Evolutionary conservation across 257 asterid genomes (phyloP).

Genomic region (Primulina huaijiensis): DNA sequence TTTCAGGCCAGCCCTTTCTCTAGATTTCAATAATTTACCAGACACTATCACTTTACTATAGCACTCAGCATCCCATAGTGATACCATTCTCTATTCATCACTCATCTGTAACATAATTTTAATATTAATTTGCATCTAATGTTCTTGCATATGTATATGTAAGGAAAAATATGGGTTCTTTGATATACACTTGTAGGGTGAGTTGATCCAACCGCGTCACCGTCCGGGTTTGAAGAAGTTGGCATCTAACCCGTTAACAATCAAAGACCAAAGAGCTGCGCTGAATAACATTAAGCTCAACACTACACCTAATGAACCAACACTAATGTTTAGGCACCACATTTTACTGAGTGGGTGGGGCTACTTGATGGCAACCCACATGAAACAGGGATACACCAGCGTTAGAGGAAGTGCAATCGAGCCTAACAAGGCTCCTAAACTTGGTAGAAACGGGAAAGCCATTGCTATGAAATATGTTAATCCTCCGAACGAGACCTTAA

Average conservation of each 20-base stretch:
- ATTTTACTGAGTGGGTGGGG: conserved; percentile 30
- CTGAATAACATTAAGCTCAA: conserved; percentile 28
- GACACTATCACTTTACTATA: no score
- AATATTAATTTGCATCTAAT: no score
- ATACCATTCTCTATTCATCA: no score
- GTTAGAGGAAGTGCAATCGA: conserved; percentile 53
- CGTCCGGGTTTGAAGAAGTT: conserved; percentile 58
- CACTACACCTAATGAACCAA: conserved; percentile 44
- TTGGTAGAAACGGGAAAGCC: conserved; percentile 61
- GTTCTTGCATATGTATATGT: no score
- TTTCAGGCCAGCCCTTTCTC: no score
- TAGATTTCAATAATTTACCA: no score
- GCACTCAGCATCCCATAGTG: no score
- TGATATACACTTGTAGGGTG: no score
- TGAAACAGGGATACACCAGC: conserved; percentile 64
- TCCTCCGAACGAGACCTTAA: conserved; percentile 55
- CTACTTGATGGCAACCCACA: conserved; percentile 61
- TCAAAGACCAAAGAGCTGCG: conserved; percentile 54
- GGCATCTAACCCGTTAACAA: conserved; percentile 52
- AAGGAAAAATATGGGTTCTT: no score
- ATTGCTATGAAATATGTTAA: conserved; percentile 48
- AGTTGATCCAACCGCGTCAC: no score
- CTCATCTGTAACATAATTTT: no score
- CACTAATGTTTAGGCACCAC: conserved; percentile 52
- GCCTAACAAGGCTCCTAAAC: conserved; percentile 48